phyloP scores from a whole-genome alignment of 257 asterid species.

The Ophiorrhiza pumila region DNA sequence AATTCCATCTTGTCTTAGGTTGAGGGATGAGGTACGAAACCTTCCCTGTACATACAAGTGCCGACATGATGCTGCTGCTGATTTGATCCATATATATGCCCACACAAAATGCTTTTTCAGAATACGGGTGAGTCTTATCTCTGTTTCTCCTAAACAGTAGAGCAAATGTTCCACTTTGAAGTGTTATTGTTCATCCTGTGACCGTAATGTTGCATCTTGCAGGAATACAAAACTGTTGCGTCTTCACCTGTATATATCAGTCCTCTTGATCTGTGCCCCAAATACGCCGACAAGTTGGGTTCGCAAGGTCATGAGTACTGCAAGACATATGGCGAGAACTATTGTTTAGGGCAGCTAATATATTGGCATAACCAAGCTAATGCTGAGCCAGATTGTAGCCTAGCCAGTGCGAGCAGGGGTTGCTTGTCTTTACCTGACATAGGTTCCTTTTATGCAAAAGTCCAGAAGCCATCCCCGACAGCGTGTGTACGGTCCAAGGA shows the following conservation, averaged over 20 bases:
- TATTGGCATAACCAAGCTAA: constrained; percentile 81
- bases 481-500: constrained; percentile 90
- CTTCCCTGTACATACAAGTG: constrained; percentile 86
- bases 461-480: constrained; percentile 94
- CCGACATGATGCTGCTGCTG: constrained; percentile 99
- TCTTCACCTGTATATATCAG: constrained; percentile 91
- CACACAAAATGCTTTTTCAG: constrained; percentile 72
- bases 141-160: constrained; percentile 7
- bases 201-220: constrained; percentile 28
- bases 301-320: constrained; percentile 76
- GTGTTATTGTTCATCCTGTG: constrained; percentile 8
- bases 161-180: constrained; percentile 9
- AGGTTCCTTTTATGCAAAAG: constrained; percentile 89
- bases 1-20: constrained; percentile 49
- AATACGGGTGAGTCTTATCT: constrained; percentile 56
- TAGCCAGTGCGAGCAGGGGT: constrained; percentile 84
- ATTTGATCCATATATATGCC: constrained; percentile 91
- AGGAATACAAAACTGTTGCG: constrained; percentile 81
- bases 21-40: constrained; percentile 94
- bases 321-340: constrained; percentile 82
- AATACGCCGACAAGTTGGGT: constrained; percentile 80
- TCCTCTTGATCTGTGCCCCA: constrained; percentile 93
- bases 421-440: constrained; percentile 89
- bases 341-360: constrained; percentile 91
- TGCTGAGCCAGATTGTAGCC: constrained; percentile 73